phyloP scores from a whole-genome alignment of 2,329 filamentous ascomycete species.

The Fusarium anguioides region DNA sequence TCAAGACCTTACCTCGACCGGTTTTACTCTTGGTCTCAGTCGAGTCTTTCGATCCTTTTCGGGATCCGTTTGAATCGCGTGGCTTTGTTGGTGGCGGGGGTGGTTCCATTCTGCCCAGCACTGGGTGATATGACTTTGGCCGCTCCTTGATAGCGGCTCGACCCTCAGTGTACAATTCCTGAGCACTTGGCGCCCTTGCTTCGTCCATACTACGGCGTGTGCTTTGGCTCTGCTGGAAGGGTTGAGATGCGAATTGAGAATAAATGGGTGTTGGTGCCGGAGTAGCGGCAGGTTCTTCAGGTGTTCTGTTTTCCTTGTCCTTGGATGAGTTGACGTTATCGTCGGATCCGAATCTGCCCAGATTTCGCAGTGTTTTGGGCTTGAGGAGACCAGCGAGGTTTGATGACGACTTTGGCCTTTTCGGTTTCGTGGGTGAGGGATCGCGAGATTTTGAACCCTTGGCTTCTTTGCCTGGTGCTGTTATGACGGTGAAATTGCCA shows the following conservation, averaged over 20 bases:
- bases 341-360: constrained; percentile 65
- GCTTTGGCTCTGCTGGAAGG: constrained; percentile 34
- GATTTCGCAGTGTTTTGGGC: constrained; percentile 77
- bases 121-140: constrained; percentile 63
- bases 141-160: constrained; percentile 54
- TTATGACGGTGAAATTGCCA: constrained; percentile 57
- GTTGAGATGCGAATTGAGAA: constrained; percentile 71
- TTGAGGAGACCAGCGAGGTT: constrained; percentile 84
- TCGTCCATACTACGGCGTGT: constrained; percentile 44
- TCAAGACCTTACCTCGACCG: constrained; percentile 55
- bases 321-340: constrained; percentile 64
- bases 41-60: constrained; percentile 46
- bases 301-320: constrained; percentile 86
- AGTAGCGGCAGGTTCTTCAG: constrained; percentile 49
- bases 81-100: constrained; percentile 40
- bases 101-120: constrained; percentile 37
- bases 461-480: constrained; percentile 53
- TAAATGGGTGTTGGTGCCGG: constrained; percentile 76
- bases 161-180: constrained; percentile 32
- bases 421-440: constrained; percentile 69
- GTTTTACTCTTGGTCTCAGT: constrained; percentile 50
- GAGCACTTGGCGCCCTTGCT: constrained; percentile 32
- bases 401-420: constrained; percentile 84
- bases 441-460: constrained; percentile 58
- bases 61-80: constrained; percentile 35